Evolutionary conservation across 768 basidiomycete species (phyloP), one percentile per base, ranked within the genome.

Genomic region (Pleurotus tuoliensis): DNA sequence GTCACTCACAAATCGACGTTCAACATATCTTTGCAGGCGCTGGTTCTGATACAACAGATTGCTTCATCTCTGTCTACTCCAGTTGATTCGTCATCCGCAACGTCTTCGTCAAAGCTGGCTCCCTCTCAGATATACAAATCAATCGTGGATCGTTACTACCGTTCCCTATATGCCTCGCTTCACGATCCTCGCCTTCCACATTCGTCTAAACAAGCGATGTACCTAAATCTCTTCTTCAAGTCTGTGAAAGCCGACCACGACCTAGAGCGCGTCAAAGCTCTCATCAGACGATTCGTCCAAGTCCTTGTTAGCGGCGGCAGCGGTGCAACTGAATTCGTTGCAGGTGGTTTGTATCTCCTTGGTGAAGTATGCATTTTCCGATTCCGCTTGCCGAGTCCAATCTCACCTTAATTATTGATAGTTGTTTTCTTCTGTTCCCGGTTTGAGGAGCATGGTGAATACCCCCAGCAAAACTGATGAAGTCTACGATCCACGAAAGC

Each of bases 1-100:
- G 94, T 99, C 65, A 95, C 94, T 2, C 96, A 98, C 71, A 90
- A 83, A 6, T 94, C 93, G 6, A 97, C 94, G 0, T 99, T 99
- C 83, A 97, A 96, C 69, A 94, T 94, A 64, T 93, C 93, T 8
- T 82, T 98, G 3, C 96, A 96, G 68, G 91, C 95, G 0, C 83
- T 98, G 1, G 81, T 90, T 39, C 80, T 98, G 5, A 90, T 98
- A 57, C 89, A 90, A 66, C 94, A 92, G 62, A 89, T 98, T 39
- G 75, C 83, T 13, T 73, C 82, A 0, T 79, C 86, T 0, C 76
- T 87, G 6, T 67, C 75, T 0, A 62, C 76, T 16, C 59, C 74
- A 1, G 63, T 72, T 3, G 63, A 74, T 13, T 66, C 76, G 1
- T 64, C 77, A 6, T 60, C 76, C 11, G 66, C 74, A 1, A 71